Evolutionary conservation across 345 rosid genomes (phyloP), one percentile per base, ranked within the genome.

Genomic region (Salix dunnii): DNA sequence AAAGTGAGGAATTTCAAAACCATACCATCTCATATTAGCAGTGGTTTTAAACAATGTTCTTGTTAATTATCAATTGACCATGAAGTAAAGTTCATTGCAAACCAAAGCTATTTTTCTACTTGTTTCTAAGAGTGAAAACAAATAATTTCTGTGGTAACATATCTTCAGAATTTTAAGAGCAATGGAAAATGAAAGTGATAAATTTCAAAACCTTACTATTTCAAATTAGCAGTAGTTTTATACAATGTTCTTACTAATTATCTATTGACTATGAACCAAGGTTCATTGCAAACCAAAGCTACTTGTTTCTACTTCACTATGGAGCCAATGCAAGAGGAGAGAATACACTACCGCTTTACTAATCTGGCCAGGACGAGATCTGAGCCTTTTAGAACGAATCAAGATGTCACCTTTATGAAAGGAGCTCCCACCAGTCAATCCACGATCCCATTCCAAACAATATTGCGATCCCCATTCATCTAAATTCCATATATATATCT

Each of bases 361-460:
- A 27, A 83, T 83, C 81, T 83, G 83, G 67, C 83, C 83, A 65
- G 79, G 81, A 31, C 83, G 83, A 36, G 86, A 83, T 77, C 83
- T 79, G 31, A 74, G 68, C 77, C 86, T 80, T 74, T 23, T 81
- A 62, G 84, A 84, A 72, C 78, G 78, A 38, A 84, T 81, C 68
- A 68, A 27, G 75, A 84, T 80, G 71, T 84, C 84, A 72, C 86
- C 86, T 72, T 84, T 75, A 77, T 78, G 80, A 67, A 84, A 81
- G 77, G 84, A 67, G 72, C 86, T 84, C 12, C 84, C 80, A 42
- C 82, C 84, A 63, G 28, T 70, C 69, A 78, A 21, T 35, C 82
- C 82, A 43, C 27, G 25, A 2, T 67, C 46, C 80, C 84, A 72
- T 27, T 81, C 78, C 46, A 84, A 67, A 53, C 78, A 78, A 68